A percentile compares a stretch with the other conserved stretches of the same genome.
phyloP scores from a whole-genome alignment of 176 grass and related monocot species.

The Thalia dealbata region DNA sequence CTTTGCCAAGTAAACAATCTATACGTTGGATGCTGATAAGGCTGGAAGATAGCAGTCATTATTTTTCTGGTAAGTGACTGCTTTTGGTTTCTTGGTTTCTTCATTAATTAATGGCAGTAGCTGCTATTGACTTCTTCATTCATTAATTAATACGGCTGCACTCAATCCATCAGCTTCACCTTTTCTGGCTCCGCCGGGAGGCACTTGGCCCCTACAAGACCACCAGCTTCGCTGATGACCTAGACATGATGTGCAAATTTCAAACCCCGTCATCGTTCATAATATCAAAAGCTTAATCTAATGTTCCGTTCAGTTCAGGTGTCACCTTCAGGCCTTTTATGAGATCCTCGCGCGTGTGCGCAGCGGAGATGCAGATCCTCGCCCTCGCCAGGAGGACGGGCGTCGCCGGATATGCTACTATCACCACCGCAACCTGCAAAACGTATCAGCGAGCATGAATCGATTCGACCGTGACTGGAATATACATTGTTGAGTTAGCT shows the following conservation, averaged over 20 bases:
- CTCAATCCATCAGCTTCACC: background rate
- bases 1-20: background rate
- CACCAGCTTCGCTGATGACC: conserved; percentile 8
- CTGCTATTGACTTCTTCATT: too few relatives aligned
- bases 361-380: conserved; percentile 1
- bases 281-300: too few relatives aligned
- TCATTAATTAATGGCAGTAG: too few relatives aligned
- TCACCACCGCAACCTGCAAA: conserved; percentile 1
- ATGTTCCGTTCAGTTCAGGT: too few relatives aligned
- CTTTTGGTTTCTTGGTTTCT: background rate
- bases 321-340: conserved; percentile 2
- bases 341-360: conserved; percentile 1
- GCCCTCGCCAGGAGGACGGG: conserved; percentile 2
- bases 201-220: conserved; percentile 1
- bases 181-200: conserved; percentile 4
- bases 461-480: too few relatives aligned
- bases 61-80: background rate
- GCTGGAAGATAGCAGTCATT: background rate
- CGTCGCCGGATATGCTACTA: conserved; percentile 1
- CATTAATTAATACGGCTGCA: background rate
- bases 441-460: background rate
- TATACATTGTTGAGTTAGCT: too few relatives aligned
- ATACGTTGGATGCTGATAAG: background rate
- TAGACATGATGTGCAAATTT: background rate
- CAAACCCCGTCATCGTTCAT: background rate